Percentiles rank a stretch among this genome's conserved stretches.
Conservation (phyloP, 2,329 filamentous ascomycete species). For the Aspergillus tubingensis region DNA sequence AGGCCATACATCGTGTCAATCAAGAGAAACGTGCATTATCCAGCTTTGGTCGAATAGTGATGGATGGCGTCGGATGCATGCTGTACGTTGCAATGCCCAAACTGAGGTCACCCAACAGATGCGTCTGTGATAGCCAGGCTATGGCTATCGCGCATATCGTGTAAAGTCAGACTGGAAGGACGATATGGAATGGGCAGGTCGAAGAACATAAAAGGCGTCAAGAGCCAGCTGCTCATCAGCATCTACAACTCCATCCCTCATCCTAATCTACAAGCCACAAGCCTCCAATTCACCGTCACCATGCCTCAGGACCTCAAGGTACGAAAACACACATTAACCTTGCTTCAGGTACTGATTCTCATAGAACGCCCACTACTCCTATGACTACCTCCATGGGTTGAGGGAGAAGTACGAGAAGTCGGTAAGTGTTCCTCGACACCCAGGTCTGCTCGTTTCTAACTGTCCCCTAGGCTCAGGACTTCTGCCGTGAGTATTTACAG, state of each 20-base stretch:
- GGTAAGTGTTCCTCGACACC: not conserved
- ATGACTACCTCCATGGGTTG: not conserved
- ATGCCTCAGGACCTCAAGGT: slow-evolving; percentile 8
- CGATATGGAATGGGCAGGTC: not conserved
- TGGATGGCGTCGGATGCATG: not conserved
- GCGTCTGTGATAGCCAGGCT: not conserved
- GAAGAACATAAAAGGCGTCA: not conserved
- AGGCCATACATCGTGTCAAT: not conserved
- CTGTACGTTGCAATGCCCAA: slow-evolving; percentile 3
- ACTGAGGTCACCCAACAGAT: not conserved
- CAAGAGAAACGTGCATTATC: not conserved
- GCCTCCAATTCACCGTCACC: not conserved
- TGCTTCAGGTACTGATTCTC: not conserved
- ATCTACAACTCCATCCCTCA: not conserved
- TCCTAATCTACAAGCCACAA: not conserved
- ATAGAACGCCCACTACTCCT: slow-evolving; percentile 2
- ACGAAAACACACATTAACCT: not conserved
- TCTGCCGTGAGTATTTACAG: not conserved
- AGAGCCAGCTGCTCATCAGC: not conserved
- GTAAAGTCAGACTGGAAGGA: not conserved
- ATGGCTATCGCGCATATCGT: not conserved
- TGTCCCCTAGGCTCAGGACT: not conserved
- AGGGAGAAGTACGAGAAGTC: not conserved
- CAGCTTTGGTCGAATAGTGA: not conserved
- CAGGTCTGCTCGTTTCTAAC: not conserved